A percentile compares a stretch with the other conserved stretches of the same genome.
phyloP scores from a whole-genome alignment of 495 filamentous ascomycete species.

The Aspergillus cavernicola region DNA sequence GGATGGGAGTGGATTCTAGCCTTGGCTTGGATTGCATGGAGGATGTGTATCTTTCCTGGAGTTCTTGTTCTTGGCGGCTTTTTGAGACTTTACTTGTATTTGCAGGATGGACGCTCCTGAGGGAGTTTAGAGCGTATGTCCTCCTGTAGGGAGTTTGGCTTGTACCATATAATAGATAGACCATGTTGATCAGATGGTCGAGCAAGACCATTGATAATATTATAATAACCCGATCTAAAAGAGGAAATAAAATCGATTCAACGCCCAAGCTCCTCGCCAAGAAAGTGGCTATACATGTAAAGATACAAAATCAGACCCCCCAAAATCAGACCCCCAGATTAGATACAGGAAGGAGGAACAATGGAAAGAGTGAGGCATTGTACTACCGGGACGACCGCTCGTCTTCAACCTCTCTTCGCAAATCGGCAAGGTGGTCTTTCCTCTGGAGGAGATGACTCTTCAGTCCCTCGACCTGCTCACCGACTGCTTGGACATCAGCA shows the following conservation, averaged over 20 bases:
- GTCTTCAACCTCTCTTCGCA: conserved; percentile 46
- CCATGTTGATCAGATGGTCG: too few relatives aligned
- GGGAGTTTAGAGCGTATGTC: neutral
- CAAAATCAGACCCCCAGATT: conserved; percentile 15
- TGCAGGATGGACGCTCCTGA: neutral
- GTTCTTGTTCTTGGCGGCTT: too few relatives aligned
- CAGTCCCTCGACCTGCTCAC: conserved; percentile 51
- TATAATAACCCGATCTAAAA: too few relatives aligned
- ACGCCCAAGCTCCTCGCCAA: conserved; percentile 36
- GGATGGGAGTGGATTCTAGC: neutral
- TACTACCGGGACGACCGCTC: conserved; percentile 40
- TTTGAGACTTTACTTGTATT: too few relatives aligned
- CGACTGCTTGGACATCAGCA: conserved; percentile 47
- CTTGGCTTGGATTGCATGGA: neutral
- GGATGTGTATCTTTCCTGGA: too few relatives aligned
- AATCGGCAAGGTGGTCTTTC: conserved; percentile 38
- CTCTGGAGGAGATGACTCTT: conserved; percentile 46
- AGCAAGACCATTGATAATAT: neutral
- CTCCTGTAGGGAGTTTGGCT: too few relatives aligned
- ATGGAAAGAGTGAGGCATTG: conserved; percentile 5
- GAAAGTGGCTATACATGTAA: conserved; percentile 34
- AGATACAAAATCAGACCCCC: conserved; percentile 17
- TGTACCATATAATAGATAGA: too few relatives aligned
- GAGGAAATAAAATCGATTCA: conserved; percentile 35
- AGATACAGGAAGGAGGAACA: neutral